Conservation (phyloP, 495 filamentous ascomycete genomes). For the Cladorrhinum samala region DNA sequence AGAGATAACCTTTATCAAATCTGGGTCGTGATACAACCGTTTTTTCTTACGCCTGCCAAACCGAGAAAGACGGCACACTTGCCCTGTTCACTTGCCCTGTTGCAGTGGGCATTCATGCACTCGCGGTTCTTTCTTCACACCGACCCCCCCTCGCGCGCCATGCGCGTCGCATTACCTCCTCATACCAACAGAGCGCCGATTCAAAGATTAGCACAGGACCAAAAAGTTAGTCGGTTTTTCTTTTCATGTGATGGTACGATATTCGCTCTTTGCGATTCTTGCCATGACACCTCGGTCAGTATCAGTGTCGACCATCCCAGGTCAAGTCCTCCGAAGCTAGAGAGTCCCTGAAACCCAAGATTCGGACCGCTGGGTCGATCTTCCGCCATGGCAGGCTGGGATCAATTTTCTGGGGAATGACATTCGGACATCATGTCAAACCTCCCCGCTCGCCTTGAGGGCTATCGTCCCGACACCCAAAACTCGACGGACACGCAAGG, state of each 20-base stretch:
- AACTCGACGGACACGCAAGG: not conserved
- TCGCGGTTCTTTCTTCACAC: not conserved
- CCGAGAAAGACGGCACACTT: not conserved
- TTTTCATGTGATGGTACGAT: too few species aligned
- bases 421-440: not conserved
- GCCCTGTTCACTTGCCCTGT: not conserved
- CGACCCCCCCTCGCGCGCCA: too few species aligned
- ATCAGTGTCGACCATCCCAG: not conserved
- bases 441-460: not conserved
- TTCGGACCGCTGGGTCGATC: constrained; percentile 7
- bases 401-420: not conserved
- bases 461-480: not conserved
- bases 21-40: not conserved
- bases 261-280: too few species aligned
- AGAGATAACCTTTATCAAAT: too few species aligned
- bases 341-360: not conserved
- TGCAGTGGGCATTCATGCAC: not conserved
- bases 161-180: too few species aligned
- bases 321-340: not conserved
- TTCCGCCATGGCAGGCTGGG: constrained; percentile 1
- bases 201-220: too few species aligned
- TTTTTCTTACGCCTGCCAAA: not conserved
- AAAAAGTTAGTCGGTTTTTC: too few species aligned
- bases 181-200: too few species aligned
- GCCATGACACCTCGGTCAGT: too few species aligned